Percentiles rank a stretch among this genome's conserved stretches.
Conservation (phyloP, 345 rosid genomes). For the Euclidium syriacum region DNA sequence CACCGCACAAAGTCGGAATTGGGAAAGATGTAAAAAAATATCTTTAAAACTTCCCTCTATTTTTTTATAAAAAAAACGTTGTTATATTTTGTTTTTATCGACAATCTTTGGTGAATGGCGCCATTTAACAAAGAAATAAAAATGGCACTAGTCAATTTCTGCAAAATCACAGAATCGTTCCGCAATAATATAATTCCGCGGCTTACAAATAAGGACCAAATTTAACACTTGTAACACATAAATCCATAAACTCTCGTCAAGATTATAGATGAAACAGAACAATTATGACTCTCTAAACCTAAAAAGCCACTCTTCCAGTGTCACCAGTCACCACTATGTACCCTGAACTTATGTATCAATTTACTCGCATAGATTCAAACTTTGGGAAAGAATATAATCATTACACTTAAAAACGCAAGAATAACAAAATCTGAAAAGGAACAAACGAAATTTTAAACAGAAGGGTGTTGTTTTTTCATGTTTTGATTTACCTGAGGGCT, state of each 20-base stretch:
- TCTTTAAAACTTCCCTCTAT: too few relatives aligned
- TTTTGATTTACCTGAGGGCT: constrained; percentile 2
- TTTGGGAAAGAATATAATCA: constrained; percentile 21
- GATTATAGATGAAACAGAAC: neutral
- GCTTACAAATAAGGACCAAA: too few relatives aligned
- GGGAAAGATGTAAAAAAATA: too few relatives aligned
- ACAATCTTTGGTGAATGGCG: too few relatives aligned
- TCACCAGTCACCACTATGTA: neutral
- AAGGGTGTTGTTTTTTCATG: neutral
- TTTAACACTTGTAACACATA: neutral
- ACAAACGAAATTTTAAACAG: constrained; percentile 7
- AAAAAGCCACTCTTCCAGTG: neutral
- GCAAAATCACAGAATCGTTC: too few relatives aligned
- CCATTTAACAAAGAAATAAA: too few relatives aligned
- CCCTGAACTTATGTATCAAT: neutral
- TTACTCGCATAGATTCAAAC: constrained; percentile 20
- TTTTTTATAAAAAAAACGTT: too few relatives aligned
- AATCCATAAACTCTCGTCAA: neutral
- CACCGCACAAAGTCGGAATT: too few relatives aligned
- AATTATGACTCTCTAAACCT: neutral
- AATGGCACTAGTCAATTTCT: too few relatives aligned
- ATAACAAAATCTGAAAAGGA: neutral
- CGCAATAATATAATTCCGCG: too few relatives aligned
- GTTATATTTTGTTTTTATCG: too few relatives aligned
- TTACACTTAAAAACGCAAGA: constrained; percentile 17